Conservation (phyloP, 768 basidiomycete genomes). For the Pleurotus sapidus region DNA sequence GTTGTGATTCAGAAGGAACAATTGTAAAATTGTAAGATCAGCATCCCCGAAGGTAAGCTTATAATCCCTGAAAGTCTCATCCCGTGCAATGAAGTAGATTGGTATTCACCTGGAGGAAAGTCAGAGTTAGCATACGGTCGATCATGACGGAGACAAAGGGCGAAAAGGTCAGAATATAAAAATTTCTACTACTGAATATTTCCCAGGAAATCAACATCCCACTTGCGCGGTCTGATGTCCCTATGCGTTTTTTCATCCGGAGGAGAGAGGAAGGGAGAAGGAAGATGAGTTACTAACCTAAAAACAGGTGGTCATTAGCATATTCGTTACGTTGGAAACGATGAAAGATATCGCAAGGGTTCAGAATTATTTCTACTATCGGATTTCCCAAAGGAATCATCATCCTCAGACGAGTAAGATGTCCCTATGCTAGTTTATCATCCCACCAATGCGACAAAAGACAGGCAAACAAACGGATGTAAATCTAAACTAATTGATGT, state of each 20-base stretch:
- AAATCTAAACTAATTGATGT: background rate
- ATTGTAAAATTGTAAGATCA: constrained; percentile 19
- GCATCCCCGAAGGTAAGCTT: constrained; percentile 33
- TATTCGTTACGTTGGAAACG: background rate
- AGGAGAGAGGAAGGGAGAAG: constrained; percentile 3
- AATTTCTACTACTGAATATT: constrained; percentile 64
- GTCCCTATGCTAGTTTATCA: constrained; percentile 16
- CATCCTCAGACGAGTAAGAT: constrained; percentile 25
- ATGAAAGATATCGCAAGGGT: constrained; percentile 5
- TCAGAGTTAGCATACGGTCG: constrained; percentile 5
- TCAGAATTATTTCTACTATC: constrained; percentile 59
- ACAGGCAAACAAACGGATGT: constrained; percentile 9
- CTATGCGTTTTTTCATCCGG: constrained; percentile 52
- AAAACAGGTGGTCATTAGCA: constrained; percentile 14
- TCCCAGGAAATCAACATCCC: constrained; percentile 59
- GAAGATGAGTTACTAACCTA: background rate
- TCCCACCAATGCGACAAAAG: constrained; percentile 2
- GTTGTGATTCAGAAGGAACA: background rate
- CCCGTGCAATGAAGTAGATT: constrained; percentile 10
- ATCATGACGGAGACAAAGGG: constrained; percentile 9
- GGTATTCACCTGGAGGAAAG: constrained; percentile 27
- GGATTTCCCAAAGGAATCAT: constrained; percentile 42
- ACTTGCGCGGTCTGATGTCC: constrained; percentile 57
- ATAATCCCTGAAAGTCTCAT: constrained; percentile 34
- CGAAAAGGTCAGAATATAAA: constrained; percentile 28